Evolutionary conservation across 2,329 filamentous ascomycete species (phyloP).

Genomic region (Stachybotrys chartarum): DNA sequence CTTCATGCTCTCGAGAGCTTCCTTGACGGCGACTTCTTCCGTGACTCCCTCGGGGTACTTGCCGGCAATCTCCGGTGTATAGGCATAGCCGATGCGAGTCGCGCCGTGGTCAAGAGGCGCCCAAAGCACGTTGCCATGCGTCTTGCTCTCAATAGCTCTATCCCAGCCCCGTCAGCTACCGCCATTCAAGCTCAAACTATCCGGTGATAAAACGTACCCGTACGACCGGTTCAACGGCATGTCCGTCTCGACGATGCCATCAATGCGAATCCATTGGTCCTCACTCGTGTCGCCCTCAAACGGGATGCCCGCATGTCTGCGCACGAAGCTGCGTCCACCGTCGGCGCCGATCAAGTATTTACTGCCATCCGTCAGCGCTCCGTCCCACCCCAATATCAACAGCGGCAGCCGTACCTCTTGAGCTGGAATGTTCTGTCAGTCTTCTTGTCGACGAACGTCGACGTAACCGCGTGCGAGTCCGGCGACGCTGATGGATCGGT

Average conservation of each 20-base stretch:
- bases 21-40: conserved; percentile 46
- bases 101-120: conserved; percentile 44
- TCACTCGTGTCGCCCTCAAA: conserved; percentile 41
- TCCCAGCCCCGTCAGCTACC: background rate
- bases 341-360: conserved; percentile 45
- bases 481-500: background rate
- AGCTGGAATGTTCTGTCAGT: background rate
- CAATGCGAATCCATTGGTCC: conserved; percentile 47
- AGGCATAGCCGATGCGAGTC: conserved; percentile 46
- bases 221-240: conserved; percentile 24
- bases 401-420: background rate
- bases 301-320: conserved; percentile 34
- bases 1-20: conserved; percentile 34
- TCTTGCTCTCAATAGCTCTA: conserved; percentile 39
- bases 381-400: background rate
- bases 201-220: conserved; percentile 13
- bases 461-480: conserved; percentile 1
- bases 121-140: conserved; percentile 49
- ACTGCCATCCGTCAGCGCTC: conserved; percentile 9
- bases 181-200: background rate
- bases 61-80: conserved; percentile 33
- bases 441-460: conserved; percentile 5
- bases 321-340: conserved; percentile 41
- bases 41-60: conserved; percentile 25
- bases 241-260: conserved; percentile 40